Percentiles rank a stretch among this genome's conserved stretches.
phyloP scores from a whole-genome alignment of 169 alveolate species.

The Neospora caninum region DNA sequence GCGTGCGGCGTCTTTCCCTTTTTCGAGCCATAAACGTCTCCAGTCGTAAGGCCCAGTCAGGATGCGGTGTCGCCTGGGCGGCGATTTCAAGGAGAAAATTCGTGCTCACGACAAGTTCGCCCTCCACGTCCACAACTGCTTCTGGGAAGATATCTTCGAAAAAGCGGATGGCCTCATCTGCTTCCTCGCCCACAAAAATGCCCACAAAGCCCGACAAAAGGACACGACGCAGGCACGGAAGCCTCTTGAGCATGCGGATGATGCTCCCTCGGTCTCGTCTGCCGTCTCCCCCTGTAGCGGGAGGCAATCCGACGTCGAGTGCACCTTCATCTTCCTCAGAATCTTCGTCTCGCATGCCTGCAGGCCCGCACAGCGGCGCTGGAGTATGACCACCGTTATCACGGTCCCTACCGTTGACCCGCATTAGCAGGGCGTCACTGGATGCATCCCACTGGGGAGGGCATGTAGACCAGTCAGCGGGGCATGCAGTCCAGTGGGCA shows the following conservation, averaged over 20 bases:
- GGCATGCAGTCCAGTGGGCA: not conserved
- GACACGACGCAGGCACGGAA: not conserved
- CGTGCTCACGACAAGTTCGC: not conserved
- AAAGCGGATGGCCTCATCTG: slow-evolving; percentile 10
- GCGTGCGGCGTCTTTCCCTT: not conserved
- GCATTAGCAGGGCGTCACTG: not conserved
- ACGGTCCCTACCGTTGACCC: not conserved
- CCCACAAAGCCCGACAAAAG: slow-evolving; percentile 6
- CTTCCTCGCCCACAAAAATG: not conserved
- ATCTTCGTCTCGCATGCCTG: not conserved
- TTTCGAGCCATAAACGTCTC: not conserved
- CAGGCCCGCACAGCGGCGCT: no score
- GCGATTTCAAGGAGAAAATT: not conserved
- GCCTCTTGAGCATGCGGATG: not conserved
- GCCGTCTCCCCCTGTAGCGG: not conserved
- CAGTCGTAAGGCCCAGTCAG: not conserved
- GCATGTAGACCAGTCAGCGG: not conserved
- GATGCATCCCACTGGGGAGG: not conserved
- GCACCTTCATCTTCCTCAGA: not conserved
- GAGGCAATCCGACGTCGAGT: not conserved
- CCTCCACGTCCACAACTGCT: slow-evolving; percentile 7
- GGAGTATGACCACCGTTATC: not conserved
- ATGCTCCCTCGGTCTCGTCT: not conserved
- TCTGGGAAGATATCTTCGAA: not conserved
- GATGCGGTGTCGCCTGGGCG: not conserved